A percentile compares a stretch with the other conserved stretches of the same genome.
These are phyloP conservation scores for Polymyxa betae DNA, from an alignment of 208 protist species.

Conservation along the genomic window DNA sequence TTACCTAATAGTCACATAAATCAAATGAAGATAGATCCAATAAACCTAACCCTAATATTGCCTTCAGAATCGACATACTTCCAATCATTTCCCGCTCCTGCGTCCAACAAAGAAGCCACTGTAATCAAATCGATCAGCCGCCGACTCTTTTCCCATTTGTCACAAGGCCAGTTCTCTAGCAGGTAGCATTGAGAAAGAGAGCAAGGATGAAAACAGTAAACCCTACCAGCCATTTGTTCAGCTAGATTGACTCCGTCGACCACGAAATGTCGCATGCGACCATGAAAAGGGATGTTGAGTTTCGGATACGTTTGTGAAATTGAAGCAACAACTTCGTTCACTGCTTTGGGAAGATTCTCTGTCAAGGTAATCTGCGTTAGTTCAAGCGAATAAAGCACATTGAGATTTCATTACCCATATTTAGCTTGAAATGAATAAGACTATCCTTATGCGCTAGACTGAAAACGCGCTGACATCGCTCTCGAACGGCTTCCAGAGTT, in stretches of 20 bases:
- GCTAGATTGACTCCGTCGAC: neutral
- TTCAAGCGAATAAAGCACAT: neutral
- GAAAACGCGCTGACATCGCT: slow-evolving; percentile 3
- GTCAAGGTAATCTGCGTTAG: neutral
- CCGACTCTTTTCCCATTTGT: neutral
- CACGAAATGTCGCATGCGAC: slow-evolving; percentile 50
- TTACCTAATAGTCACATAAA: neutral
- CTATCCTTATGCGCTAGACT: neutral
- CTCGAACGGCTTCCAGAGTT: slow-evolving; percentile 26
- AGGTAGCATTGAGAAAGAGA: neutral
- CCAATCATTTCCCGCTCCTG: slow-evolving; percentile 50
- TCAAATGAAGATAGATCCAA: no score
- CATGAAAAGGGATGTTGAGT: slow-evolving; percentile 52
- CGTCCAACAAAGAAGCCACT: slow-evolving; percentile 52
- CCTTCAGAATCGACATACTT: slow-evolving; percentile 54
- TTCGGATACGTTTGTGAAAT: slow-evolving; percentile 40
- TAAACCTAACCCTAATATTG: neutral
- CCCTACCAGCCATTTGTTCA: neutral
- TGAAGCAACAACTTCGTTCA: slow-evolving; percentile 16
- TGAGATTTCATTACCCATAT: neutral
- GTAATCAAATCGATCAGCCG: slow-evolving; percentile 53
- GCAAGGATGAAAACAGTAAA: neutral
- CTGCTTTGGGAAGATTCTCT: neutral
- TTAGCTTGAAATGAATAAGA: slow-evolving; percentile 3
- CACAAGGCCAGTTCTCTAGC: slow-evolving; percentile 8